Conservation (phyloP, 441 rosid genomes). For the Viola pubescens region DNA sequence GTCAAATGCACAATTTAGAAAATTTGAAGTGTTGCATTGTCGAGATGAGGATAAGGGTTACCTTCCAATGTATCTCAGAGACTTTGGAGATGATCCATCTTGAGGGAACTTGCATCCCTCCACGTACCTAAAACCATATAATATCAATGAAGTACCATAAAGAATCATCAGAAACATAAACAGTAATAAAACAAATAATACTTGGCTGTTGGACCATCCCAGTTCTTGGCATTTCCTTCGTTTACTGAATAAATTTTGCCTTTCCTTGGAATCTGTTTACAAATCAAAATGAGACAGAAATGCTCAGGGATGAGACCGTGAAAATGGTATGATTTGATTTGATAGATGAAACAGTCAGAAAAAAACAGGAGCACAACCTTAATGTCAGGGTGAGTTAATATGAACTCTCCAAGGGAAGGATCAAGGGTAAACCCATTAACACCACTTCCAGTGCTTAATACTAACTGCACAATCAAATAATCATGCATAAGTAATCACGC, state of each 20-base stretch:
- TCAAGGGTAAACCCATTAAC: constrained; percentile 93
- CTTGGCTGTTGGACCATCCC: constrained; percentile 96
- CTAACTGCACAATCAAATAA: constrained; percentile 51
- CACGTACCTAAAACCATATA: constrained; percentile 46
- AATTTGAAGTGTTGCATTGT: not conserved
- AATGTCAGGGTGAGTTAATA: constrained; percentile 86
- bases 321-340: not conserved
- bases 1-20: too few species aligned
- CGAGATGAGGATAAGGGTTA: constrained; percentile 20
- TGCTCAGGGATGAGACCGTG: constrained; percentile 4
- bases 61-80: constrained; percentile 96
- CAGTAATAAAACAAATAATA: constrained; percentile 26
- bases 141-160: not conserved
- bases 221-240: constrained; percentile 94
- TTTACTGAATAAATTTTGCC: constrained; percentile 95
- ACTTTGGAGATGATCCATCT: constrained; percentile 80
- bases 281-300: not conserved
- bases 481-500: constrained; percentile 3
- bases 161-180: constrained; percentile 5
- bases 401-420: constrained; percentile 97
- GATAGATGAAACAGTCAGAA: too few species aligned
- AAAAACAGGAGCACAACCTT: constrained; percentile 38
- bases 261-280: constrained; percentile 65
- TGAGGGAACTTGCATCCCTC: constrained; percentile 85
- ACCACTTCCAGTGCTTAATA: constrained; percentile 79